phyloP scores from a whole-genome alignment of 352 stramenopile species.

The Thalassiosira allenii region DNA sequence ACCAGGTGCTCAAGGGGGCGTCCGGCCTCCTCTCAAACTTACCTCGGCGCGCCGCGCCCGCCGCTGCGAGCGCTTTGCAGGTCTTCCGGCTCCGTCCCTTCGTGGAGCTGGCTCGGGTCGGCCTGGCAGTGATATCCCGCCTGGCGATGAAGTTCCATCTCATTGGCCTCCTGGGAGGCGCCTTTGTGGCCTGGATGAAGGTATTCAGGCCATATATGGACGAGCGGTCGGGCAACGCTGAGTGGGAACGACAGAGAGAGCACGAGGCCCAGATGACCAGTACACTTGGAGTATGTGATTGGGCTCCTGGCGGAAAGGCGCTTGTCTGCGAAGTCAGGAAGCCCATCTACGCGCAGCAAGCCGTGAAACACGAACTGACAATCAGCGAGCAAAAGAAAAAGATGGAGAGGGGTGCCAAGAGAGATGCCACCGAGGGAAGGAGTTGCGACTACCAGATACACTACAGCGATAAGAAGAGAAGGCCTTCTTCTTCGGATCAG shows the following conservation, averaged over 20 bases:
- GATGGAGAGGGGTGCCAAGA: too few species aligned
- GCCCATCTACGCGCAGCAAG: too few species aligned
- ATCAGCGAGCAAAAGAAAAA: too few species aligned
- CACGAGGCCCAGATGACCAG: conserved; percentile 65
- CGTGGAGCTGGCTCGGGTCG: conserved; percentile 21
- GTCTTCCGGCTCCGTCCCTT: conserved; percentile 48
- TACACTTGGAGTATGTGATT: too few species aligned
- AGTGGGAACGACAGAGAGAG: conserved; percentile 81
- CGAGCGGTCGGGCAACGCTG: conserved; percentile 55
- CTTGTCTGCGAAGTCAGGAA: too few species aligned
- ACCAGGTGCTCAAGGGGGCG: conserved; percentile 14
- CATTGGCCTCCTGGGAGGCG: conserved; percentile 56
- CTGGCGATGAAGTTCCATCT: conserved; percentile 62
- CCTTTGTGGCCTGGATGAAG: conserved; percentile 78
- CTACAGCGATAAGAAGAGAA: too few species aligned
- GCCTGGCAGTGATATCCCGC: conserved; percentile 27
- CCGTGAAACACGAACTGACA: too few species aligned
- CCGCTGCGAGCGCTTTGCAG: conserved; percentile 38
- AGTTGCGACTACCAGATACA: too few species aligned
- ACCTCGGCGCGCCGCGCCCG: conserved; percentile 11
- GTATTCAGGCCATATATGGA: conserved; percentile 76
- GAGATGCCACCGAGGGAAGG: too few species aligned
- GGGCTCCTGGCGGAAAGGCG: too few species aligned
- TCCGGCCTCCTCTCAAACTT: conserved; percentile 43
- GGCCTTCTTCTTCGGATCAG: too few species aligned